Conservation (phyloP, 352 stramenopile species). For the Phytophthora chlamydospora region DNA sequence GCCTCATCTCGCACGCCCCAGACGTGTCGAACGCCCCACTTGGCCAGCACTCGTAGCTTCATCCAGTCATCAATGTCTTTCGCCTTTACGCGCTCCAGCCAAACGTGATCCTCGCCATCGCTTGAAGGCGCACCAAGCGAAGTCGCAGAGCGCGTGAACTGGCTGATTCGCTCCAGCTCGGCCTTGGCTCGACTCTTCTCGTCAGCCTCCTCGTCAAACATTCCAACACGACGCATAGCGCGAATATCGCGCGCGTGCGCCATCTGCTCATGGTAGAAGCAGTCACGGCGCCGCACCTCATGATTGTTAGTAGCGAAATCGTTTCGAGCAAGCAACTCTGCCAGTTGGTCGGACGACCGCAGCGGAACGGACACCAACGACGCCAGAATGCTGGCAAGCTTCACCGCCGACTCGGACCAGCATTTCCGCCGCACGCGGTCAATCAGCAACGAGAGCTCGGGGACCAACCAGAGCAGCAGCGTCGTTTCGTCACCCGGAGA, state of each 20-base stretch:
- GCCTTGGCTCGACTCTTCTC: slow-evolving; percentile 66
- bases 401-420: slow-evolving; percentile 76
- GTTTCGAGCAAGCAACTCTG: slow-evolving; percentile 49
- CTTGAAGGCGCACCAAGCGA: slow-evolving; percentile 29
- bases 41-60: slow-evolving; percentile 75
- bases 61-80: slow-evolving; percentile 90
- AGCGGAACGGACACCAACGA: slow-evolving; percentile 65
- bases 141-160: slow-evolving; percentile 56
- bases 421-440: slow-evolving; percentile 66
- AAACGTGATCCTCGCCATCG: slow-evolving; percentile 63
- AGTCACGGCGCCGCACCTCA: slow-evolving; percentile 76
- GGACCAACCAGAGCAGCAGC: slow-evolving; percentile 77
- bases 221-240: slow-evolving; percentile 53
- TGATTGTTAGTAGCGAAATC: slow-evolving; percentile 78
- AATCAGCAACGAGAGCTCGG: slow-evolving; percentile 73
- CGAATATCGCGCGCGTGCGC: slow-evolving; percentile 78
- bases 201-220: slow-evolving; percentile 66
- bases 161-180: slow-evolving; percentile 72
- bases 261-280: slow-evolving; percentile 88
- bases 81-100: slow-evolving; percentile 82
- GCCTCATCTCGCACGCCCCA: slow-evolving; percentile 52
- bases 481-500: slow-evolving; percentile 78
- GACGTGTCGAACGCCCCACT: slow-evolving; percentile 83
- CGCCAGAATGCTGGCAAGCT: slow-evolving; percentile 69
- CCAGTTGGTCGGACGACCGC: slow-evolving; percentile 72